Conservation (phyloP, 2,329 filamentous ascomycete species). For the Calonectria pauciramosa region DNA sequence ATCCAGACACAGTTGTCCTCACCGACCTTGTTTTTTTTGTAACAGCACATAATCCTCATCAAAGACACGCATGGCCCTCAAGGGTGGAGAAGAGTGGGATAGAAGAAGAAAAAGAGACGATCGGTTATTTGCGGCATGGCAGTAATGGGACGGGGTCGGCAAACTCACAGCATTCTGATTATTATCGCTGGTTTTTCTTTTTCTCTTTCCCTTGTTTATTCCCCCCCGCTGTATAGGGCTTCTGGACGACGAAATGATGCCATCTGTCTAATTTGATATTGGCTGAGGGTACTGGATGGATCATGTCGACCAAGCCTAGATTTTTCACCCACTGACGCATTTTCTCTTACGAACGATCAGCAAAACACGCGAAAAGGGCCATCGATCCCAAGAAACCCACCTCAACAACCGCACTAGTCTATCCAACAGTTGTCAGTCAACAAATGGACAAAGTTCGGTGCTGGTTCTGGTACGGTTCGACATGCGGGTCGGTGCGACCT, state of each 20-base stretch:
- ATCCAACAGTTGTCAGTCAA: conserved; percentile 3
- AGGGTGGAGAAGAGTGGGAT: conserved; percentile 6
- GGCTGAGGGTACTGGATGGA: conserved; percentile 1
- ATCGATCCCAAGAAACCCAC: neutral
- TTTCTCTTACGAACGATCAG: conserved; percentile 19
- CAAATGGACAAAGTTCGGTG: conserved; percentile 1
- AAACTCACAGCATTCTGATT: conserved; percentile 8
- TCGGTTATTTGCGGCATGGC: neutral
- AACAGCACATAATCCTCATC: neutral
- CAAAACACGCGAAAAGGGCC: neutral
- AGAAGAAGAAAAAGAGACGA: conserved; percentile 9
- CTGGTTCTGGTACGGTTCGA: neutral
- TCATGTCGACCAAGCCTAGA: conserved; percentile 11
- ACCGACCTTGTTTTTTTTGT: neutral
- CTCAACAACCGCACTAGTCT: conserved; percentile 13
- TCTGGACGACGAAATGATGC: conserved; percentile 8
- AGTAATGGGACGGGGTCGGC: neutral
- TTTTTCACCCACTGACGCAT: conserved; percentile 10
- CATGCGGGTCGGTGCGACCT: conserved; percentile 21
- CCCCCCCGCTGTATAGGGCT: neutral
- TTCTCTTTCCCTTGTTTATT: neutral
- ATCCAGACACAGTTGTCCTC: conserved; percentile 9
- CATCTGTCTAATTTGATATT: conserved; percentile 12
- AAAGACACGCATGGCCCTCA: neutral
- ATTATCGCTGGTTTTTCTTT: neutral